Base-by-base conservation (phyloP, 345 rosid species). In the Populus euphratica region DNA sequence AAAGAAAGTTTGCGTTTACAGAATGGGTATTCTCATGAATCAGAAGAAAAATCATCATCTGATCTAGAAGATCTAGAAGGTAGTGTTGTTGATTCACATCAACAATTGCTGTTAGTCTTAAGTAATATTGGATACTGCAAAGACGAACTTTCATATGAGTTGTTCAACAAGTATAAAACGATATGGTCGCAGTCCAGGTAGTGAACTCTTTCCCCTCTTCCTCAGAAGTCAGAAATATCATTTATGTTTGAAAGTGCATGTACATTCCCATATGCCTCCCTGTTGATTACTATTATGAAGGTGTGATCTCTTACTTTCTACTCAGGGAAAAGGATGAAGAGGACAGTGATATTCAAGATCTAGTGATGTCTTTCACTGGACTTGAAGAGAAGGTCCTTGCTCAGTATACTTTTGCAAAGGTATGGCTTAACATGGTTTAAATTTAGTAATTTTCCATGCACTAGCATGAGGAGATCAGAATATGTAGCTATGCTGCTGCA, bases 101-200 rank as follows among this genome's bases (percentile, higher is more conserved):
- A 88, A 80, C 87, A 82, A 66, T 82, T 96, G 85, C 81, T 96
- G 77, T 89, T 96, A 74, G 94, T 96, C 75, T 85, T 92, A 47
- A 96, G 99, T 79, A 93, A 96, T 86, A 88, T 93, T 65, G 99
- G 98, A 72, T 93, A 91, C 76, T 96, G 99, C 93, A 96, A 92
- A 87, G 99, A 92, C 59, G 99, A 93, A 78, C 92, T 96, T 82
- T 86, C 91, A 29, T 79, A 78, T 10, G 96, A 92, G 88, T 81
- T 96, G 85, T 90, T 87, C 91, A 87, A 88, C 80, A 96, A 89
- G 84, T 91, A 87, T 90, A 93, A 86, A 80, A 80, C 83, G 80
- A 87, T 90, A 80, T 96, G 99, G 98, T 81, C 82, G 61, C 94
- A 92, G 62, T 82, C 93, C 35, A 86, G 87, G 98, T 92, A 86